Conservation (phyloP, 2,329 filamentous ascomycete genomes). For the Nigrospora osmanthi region DNA sequence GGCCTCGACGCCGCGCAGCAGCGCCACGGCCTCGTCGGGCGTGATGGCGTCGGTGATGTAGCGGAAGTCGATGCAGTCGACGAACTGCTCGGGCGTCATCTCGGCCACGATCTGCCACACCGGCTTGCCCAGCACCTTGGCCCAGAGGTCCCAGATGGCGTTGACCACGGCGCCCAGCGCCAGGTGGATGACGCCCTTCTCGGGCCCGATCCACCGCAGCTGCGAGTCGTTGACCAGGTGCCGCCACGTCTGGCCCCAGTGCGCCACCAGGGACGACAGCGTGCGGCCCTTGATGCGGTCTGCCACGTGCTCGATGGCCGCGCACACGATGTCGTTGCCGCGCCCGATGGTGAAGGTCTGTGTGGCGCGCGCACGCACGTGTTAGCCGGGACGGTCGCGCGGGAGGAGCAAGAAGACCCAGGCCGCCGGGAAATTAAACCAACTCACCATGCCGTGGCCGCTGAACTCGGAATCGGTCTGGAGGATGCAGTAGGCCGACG, state of each 20-base stretch:
- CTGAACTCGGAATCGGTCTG: slow-evolving; percentile 65
- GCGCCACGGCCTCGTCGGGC: slow-evolving; percentile 67
- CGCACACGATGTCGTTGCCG: slow-evolving; percentile 87
- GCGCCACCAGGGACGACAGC: slow-evolving; percentile 65
- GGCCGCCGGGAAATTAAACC: neutral
- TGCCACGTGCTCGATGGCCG: slow-evolving; percentile 71
- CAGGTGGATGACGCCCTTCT: slow-evolving; percentile 91
- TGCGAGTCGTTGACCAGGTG: slow-evolving; percentile 88
- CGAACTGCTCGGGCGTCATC: slow-evolving; percentile 82
- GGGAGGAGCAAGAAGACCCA: neutral
- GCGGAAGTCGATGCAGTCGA: slow-evolving; percentile 83
- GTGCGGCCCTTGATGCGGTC: slow-evolving; percentile 69
- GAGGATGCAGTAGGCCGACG: slow-evolving; percentile 87
- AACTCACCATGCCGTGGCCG: slow-evolving; percentile 69
- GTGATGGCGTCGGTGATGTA: slow-evolving; percentile 94
- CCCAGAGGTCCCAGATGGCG: slow-evolving; percentile 94
- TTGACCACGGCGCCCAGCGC: slow-evolving; percentile 85
- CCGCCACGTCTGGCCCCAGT: slow-evolving; percentile 87
- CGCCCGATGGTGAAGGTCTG: slow-evolving; percentile 77
- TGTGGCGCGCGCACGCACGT: no score
- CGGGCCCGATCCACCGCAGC: slow-evolving; percentile 87
- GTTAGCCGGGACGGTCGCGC: no score
- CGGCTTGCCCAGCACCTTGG: slow-evolving; percentile 75
- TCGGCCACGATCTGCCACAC: slow-evolving; percentile 87
- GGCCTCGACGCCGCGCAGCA: slow-evolving; percentile 58